Evolutionary conservation across 2,329 filamentous ascomycete species (phyloP), one percentile per base, ranked within the genome.

Genomic region (Ophiostoma australiae): DNA sequence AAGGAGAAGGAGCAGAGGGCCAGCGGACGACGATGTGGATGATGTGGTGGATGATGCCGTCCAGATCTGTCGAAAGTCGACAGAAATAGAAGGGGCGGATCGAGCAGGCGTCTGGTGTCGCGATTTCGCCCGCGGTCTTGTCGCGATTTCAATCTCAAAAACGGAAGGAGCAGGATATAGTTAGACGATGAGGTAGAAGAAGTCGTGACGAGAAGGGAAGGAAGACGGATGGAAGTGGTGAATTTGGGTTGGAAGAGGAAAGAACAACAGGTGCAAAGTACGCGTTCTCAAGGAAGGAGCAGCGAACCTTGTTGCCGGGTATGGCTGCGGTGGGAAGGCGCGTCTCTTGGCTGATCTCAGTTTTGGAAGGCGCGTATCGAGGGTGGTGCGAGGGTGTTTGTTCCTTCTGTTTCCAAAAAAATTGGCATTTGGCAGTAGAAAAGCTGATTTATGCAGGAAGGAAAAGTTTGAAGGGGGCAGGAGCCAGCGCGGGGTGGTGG

Each of bases 1-100:
- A 66, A 39, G 63, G 10, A 66, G 63, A 66, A 66, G 63, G 63
- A 66, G 35, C 63, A 13, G 63, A 66, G 63, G 63, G 35, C 15
- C 63, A 23, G 63, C 3, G 20, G 20, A 23, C 6, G 33, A 20
- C 31, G 33, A 65, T 7, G 33, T n/a, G 13, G 61, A 15, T 20
- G 63, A 66, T 23, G 20, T 41, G 4, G 44, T 48, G 44, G 44
- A n/a, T 48, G 44, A 48, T n/a, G 44, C 20, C 44, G 17, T 15
- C 17, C 44, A 20, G 44, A 48, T 48, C 44, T 66, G 63, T 23
- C 63, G 8, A 39, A 3, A 13, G 4, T 66, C 3, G 63, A 39
- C 35, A 10, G 63, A 41, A 13, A 20, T n/a, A 66, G 63, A 66
- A 66, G 35, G 63, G 41, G 35, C 63, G 63, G 23, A 4, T 15